These are phyloP conservation scores for Pseudopithomyces chartarum DNA, from an alignment of 2,329 filamentous ascomycete species.

Conservation along the genomic window DNA sequence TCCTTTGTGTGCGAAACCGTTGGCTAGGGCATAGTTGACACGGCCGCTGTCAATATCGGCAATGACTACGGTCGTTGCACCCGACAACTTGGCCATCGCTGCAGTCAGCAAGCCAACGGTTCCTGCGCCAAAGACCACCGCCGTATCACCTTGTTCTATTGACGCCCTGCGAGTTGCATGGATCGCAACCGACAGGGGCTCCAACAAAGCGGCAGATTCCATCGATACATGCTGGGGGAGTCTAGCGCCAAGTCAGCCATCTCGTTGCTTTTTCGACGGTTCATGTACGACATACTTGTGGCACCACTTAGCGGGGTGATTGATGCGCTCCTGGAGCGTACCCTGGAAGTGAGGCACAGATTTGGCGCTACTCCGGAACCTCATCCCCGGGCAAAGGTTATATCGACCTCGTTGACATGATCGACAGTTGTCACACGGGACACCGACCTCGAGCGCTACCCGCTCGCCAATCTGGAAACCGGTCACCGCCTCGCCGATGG, in stretches of 20 bases:
- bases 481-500: slow-evolving; percentile 43
- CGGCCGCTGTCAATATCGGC: slow-evolving; percentile 48
- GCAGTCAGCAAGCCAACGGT: slow-evolving; percentile 56
- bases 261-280: slow-evolving; percentile 22
- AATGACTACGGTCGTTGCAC: slow-evolving; percentile 48
- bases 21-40: slow-evolving; percentile 45
- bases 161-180: slow-evolving; percentile 79
- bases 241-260: slow-evolving; percentile 39
- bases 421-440: slow-evolving; percentile 49
- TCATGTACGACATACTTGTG: slow-evolving; percentile 49
- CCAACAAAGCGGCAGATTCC: slow-evolving; percentile 46
- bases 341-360: slow-evolving; percentile 51
- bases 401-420: slow-evolving; percentile 50
- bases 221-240: slow-evolving; percentile 46
- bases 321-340: slow-evolving; percentile 50
- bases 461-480: slow-evolving; percentile 48
- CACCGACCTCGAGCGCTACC: slow-evolving; percentile 49
- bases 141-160: slow-evolving; percentile 74
- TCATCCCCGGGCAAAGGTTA: slow-evolving; percentile 50
- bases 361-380: slow-evolving; percentile 51
- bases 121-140: slow-evolving; percentile 85
- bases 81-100: slow-evolving; percentile 48
- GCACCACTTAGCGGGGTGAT: slow-evolving; percentile 51
- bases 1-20: slow-evolving; percentile 47
- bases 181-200: slow-evolving; percentile 80